Evolutionary conservation across 805 yeast species (phyloP).

Genomic region (Candida cerambycidarum): DNA sequence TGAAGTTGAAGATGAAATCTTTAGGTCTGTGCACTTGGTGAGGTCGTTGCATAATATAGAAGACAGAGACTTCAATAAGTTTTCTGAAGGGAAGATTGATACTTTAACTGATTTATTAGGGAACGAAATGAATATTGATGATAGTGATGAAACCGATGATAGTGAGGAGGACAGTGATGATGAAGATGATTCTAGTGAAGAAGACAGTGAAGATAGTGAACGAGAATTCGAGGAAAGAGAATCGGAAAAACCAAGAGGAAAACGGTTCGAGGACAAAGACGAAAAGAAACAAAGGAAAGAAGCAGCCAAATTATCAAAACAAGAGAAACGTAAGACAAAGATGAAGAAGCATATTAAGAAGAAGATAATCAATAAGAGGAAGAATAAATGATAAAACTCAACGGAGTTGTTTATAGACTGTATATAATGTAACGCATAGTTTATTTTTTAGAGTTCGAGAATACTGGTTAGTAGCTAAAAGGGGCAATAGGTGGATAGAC

Average conservation of each 20-base stretch:
- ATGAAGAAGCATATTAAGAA: slow-evolving; percentile 37
- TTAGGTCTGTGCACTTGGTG: slow-evolving; percentile 75
- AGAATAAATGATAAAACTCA: slow-evolving; percentile 28
- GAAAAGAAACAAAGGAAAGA: slow-evolving; percentile 48
- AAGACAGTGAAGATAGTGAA: slow-evolving; percentile 31
- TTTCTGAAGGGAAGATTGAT: slow-evolving; percentile 76
- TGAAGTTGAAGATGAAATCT: slow-evolving; percentile 71
- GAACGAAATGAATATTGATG: slow-evolving; percentile 13
- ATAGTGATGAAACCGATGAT: slow-evolving; percentile 10
- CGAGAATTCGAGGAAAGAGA: slow-evolving; percentile 18
- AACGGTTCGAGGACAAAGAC: slow-evolving; percentile 58
- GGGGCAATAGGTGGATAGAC: too few relatives aligned
- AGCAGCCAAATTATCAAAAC: slow-evolving; percentile 31
- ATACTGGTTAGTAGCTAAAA: too few relatives aligned
- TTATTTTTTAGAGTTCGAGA: not conserved
- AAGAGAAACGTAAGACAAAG: slow-evolving; percentile 36
- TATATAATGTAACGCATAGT: not conserved
- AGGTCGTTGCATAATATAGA: slow-evolving; percentile 80
- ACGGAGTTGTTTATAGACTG: not conserved
- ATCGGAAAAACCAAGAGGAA: slow-evolving; percentile 49
- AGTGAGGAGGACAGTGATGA: slow-evolving; percentile 16
- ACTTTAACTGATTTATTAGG: slow-evolving; percentile 66
- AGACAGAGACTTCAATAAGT: slow-evolving; percentile 84
- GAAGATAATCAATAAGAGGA: slow-evolving; percentile 65
- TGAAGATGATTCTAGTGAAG: slow-evolving; percentile 26